Evolutionary conservation across 352 stramenopile species (phyloP), one percentile per base, ranked within the genome.

Genomic region (Phytophthora idaei): DNA sequence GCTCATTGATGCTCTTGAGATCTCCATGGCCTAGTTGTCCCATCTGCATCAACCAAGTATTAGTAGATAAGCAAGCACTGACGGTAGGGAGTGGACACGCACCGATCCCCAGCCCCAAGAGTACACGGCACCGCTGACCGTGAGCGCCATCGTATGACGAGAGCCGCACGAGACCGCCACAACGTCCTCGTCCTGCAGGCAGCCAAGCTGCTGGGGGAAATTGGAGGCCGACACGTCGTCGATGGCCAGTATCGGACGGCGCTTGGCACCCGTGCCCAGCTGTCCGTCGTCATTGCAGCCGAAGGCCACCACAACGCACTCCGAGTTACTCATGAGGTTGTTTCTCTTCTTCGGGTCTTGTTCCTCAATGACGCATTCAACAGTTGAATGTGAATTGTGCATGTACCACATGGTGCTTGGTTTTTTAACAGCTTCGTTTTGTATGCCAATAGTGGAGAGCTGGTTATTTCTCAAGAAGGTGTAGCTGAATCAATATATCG

Each of bases 271-370:
- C 42, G 80, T 87, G 27, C 83, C 87, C 49, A 95, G 59, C 66
- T 95, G 87, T 0, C 87, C 87, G 67, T 95, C 87, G 64, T 95
- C 87, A 62, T 93, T 93, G 80, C 84, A 93, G 51, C 85, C 85
- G 61, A 95, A 93, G 28, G 83, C 81, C 59, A 91, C 72, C 21
- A 92, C 72, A 11, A 77, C 73, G 69, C 73, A 82, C 48, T 78
- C 48, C 32, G 55, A 53, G 29, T 57, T 45, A n/a, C 63, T 42
- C 44, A 55, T 52, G 25, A 28, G 25, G 42, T 51, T 51, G 37
- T 9, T 6, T 45, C 37, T 56, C 29, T 31, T 36, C 52, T 52
- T 51, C 11, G 29, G 34, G 46, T 54, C 59, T 34, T 57, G 9
- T 59, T 65, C 28, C 11, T n/a, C 11, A 66, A 52, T 60, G 46